A percentile compares a stretch with the other conserved stretches of the same genome.
These are phyloP conservation scores for Fraxinus pennsylvanica DNA, from an alignment of 257 asterid species.

Conservation along the genomic window DNA sequence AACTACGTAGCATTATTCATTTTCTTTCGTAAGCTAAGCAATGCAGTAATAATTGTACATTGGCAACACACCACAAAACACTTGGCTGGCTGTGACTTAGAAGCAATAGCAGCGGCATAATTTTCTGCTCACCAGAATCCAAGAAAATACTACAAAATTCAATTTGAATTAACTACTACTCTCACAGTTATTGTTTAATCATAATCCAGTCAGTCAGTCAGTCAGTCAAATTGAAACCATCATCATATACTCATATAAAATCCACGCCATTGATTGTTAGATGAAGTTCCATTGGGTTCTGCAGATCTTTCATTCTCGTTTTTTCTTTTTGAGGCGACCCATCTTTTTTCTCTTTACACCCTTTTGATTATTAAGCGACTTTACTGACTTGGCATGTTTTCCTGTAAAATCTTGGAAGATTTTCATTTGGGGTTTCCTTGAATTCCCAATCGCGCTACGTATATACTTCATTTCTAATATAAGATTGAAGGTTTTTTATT, in stretches of 20 bases:
- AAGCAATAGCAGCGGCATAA: too few species aligned
- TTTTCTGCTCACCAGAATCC: too few species aligned
- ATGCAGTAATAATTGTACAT: conserved; percentile 1
- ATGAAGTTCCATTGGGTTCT: conserved; percentile 30
- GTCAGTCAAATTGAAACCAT: neutral
- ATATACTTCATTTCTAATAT: conserved; percentile 7
- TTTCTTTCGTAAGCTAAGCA: neutral
- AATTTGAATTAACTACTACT: too few species aligned
- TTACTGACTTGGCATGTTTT: conserved; percentile 22
- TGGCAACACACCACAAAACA: conserved; percentile 25
- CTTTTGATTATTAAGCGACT: conserved; percentile 20
- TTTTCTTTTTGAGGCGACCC: conserved; percentile 34
- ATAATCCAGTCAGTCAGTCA: neutral
- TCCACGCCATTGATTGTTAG: conserved; percentile 13
- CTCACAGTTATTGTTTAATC: too few species aligned
- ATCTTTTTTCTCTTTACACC: conserved; percentile 8
- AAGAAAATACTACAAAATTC: too few species aligned
- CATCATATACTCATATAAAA: neutral
- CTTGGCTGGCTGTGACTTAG: conserved; percentile 30
- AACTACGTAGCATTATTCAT: neutral
- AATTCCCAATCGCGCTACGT: conserved; percentile 19
- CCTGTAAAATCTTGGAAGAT: conserved; percentile 30
- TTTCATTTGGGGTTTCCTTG: conserved; percentile 24
- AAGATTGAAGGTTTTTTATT: conserved; percentile 16
- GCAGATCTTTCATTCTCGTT: conserved; percentile 43